Evolutionary conservation across 1,284 basidiomycete species (phyloP).

Genomic region (Papiliotrema terrestris): DNA sequence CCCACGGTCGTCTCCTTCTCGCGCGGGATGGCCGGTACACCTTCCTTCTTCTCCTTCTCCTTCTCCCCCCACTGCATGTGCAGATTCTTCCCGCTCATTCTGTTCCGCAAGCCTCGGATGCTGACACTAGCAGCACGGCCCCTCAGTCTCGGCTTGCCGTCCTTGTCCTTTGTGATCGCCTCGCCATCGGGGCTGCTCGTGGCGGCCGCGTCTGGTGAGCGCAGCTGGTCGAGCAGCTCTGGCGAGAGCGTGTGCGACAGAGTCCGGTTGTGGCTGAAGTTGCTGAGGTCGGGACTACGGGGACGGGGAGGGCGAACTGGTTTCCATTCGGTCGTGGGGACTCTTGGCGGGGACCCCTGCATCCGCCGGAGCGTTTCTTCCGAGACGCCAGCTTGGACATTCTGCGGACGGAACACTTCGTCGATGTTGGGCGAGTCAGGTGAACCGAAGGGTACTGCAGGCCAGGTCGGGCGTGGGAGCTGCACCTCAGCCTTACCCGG

Average conservation of each 20-base stretch:
- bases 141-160: neutral
- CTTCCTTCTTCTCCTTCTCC: slow-evolving; percentile 2
- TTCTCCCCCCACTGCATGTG: slow-evolving; percentile 11
- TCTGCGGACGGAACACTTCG: slow-evolving; percentile 7
- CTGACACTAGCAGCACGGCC: neutral
- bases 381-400: slow-evolving; percentile 18
- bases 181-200: slow-evolving; percentile 2
- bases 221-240: slow-evolving; percentile 21
- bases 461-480: slow-evolving; percentile 11
- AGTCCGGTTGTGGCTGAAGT: slow-evolving; percentile 10
- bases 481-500: neutral
- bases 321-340: slow-evolving; percentile 17
- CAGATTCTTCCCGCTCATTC: slow-evolving; percentile 23
- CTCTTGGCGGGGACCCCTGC: slow-evolving; percentile 15
- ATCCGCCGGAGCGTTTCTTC: slow-evolving; percentile 35
- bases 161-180: no score
- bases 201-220: slow-evolving; percentile 14
- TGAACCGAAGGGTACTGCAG: slow-evolving; percentile 22
- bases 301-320: slow-evolving; percentile 37
- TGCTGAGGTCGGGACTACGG: slow-evolving; percentile 28
- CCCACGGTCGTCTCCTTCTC: slow-evolving; percentile 16
- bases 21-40: neutral
- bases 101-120: slow-evolving; percentile 18
- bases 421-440: slow-evolving; percentile 8
- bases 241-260: slow-evolving; percentile 30